These are phyloP conservation scores for Podaxis carcinomalis DNA, from an alignment of 768 basidiomycete genomes.

Conservation along the genomic window DNA sequence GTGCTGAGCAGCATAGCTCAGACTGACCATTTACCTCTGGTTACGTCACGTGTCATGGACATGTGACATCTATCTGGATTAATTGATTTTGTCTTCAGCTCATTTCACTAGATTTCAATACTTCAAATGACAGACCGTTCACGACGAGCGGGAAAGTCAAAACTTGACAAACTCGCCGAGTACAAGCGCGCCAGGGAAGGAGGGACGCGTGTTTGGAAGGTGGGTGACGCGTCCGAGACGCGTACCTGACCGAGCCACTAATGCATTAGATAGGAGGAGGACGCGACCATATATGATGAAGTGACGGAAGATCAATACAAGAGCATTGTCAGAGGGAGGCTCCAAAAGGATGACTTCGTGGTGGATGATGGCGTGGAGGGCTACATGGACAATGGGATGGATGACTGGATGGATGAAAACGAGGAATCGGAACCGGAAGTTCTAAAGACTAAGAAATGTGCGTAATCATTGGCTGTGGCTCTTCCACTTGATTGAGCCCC, in stretches of 20 bases:
- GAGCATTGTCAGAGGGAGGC: constrained; percentile 74
- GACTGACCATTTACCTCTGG: too few relatives aligned
- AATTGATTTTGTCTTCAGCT: neutral
- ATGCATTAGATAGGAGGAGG: constrained; percentile 38
- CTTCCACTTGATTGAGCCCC: neutral
- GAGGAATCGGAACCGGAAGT: constrained; percentile 45
- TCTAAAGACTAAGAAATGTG: constrained; percentile 41
- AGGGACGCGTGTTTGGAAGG: constrained; percentile 57
- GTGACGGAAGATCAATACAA: constrained; percentile 89
- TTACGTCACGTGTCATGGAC: too few relatives aligned
- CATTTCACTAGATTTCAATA: constrained; percentile 15
- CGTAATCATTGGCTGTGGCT: constrained; percentile 33
- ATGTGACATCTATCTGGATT: neutral
- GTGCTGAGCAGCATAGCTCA: too few relatives aligned
- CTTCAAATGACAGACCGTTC: constrained; percentile 34
- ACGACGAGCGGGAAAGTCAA: constrained; percentile 34
- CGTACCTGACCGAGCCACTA: neutral
- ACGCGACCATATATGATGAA: constrained; percentile 78
- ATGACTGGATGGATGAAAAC: constrained; percentile 75
- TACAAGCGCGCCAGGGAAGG: constrained; percentile 58
- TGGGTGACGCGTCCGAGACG: constrained; percentile 23
- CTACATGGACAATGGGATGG: constrained; percentile 96
- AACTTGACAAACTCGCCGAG: constrained; percentile 51
- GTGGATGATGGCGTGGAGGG: constrained; percentile 89
- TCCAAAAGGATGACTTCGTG: constrained; percentile 90